Evolutionary conservation across 139 green algal genomes (phyloP), one percentile per base, ranked within the genome.

Genomic region (Coelastrella sp.): DNA sequence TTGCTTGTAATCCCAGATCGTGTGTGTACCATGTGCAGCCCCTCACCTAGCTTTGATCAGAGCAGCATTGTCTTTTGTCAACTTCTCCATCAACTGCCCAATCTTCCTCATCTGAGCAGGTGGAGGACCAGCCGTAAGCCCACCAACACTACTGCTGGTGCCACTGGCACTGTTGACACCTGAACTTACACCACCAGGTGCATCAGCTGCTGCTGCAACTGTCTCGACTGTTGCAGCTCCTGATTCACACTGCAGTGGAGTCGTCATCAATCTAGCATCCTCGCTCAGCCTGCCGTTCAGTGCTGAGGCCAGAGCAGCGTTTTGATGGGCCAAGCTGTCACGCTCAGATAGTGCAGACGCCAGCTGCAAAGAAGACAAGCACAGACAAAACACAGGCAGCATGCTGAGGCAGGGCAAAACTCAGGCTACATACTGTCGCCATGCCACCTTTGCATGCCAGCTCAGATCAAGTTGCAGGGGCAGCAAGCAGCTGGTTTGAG

Each of bases 11-110:
- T n/a, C 59, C 11, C 13, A 67, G 23, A 21, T 11, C 27, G 59
- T 34, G 27, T 67, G 59, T 64, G 21, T 9, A 34, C 17, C 53
- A 19, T 21, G 2, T 34, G 6, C 15, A 32, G 6, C 23, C 30
- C n/a, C 77, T 9, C 45, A 85, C 79, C 79, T 79, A 13, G 80
- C 80, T 40, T 71, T 79, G 25, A 86, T 86, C 9, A 86, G 68
- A 2, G 7, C 2, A 25, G 80, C 80, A 79, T 86, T 86, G 35
- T 86, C 80, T 6, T 48, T 41, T 13, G 80, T 86, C 35, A 86
- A 35, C 37, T 71, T 71, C 80, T 86, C 66, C 80, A 86, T 80
- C 32, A 86, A 45, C 48, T 41, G 19, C 23, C 64, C 80, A 9
- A 86, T 60, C 67, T 86, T 71, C 50, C 40, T 53, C 45, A 86